These are phyloP conservation scores for Rheum nobile DNA, from an alignment of 148 eudicot genomes.

Conservation along the genomic window DNA sequence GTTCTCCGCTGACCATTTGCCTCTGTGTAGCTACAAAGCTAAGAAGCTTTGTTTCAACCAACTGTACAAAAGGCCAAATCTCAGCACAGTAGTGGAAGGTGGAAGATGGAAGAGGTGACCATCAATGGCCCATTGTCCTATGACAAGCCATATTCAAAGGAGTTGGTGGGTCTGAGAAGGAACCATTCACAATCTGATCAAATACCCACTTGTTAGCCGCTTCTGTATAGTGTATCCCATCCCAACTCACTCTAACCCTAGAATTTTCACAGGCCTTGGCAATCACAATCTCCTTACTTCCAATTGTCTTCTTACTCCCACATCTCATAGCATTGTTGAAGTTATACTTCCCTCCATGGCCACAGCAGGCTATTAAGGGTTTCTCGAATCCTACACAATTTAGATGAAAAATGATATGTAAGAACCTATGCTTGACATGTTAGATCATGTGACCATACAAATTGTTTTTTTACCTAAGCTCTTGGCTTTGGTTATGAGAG, in stretches of 20 bases:
- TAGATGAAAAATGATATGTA: not conserved
- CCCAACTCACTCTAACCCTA: constrained; percentile 24
- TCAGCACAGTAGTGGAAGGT: not conserved
- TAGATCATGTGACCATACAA: not conserved
- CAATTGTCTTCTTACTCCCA: constrained; percentile 21
- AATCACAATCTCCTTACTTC: constrained; percentile 24
- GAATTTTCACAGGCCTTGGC: constrained; percentile 29
- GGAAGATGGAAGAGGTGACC: not conserved
- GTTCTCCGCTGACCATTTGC: not conserved
- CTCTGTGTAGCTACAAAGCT: not conserved
- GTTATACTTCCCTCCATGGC: constrained; percentile 34
- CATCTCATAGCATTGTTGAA: constrained; percentile 25
- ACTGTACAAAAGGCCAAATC: not conserved
- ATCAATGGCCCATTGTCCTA: not conserved
- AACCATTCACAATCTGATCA: constrained; percentile 21
- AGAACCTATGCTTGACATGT: not conserved
- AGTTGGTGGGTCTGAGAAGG: constrained; percentile 38
- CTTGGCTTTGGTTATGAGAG: constrained; percentile 25
- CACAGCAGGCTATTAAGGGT: constrained; percentile 31
- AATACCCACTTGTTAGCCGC: constrained; percentile 38
- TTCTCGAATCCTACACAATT: constrained; percentile 25
- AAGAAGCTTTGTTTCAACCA: not conserved
- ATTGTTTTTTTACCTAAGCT: constrained; percentile 17
- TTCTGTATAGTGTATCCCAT: constrained; percentile 38
- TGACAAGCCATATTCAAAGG: constrained; percentile 30